Evolutionary conservation across 352 stramenopile species (phyloP).

Genomic region (Pilasporangium apinafurcum): DNA sequence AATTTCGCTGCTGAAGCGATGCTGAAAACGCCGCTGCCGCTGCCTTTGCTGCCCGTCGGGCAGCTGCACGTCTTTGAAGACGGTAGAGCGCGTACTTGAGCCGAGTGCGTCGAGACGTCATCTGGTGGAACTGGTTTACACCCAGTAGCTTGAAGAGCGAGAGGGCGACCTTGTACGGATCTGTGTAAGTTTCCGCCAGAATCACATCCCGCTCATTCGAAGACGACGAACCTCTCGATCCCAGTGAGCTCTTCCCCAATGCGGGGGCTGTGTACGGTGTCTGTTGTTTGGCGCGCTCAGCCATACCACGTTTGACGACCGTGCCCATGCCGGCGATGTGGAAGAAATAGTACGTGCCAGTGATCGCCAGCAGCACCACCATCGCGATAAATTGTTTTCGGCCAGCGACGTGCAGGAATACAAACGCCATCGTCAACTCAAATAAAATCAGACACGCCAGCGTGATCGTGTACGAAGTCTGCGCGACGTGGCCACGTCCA

Average conservation of each 20-base stretch:
- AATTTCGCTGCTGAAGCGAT: not conserved
- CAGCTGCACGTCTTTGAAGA: constrained; percentile 33
- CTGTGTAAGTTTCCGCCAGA: constrained; percentile 42
- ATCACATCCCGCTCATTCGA: constrained; percentile 29
- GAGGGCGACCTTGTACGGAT: constrained; percentile 69
- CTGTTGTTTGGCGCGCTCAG: constrained; percentile 7
- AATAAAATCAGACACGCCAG: constrained; percentile 67
- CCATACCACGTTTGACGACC: constrained; percentile 25
- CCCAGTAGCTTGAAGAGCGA: constrained; percentile 66
- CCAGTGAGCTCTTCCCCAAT: not conserved
- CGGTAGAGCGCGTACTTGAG: constrained; percentile 60
- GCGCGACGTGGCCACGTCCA: constrained; percentile 56
- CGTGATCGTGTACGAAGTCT: constrained; percentile 54
- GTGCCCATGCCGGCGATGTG: constrained; percentile 33
- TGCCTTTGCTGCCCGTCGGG: too few species aligned
- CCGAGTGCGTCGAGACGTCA: constrained; percentile 50
- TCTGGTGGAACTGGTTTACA: constrained; percentile 64
- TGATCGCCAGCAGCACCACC: constrained; percentile 41
- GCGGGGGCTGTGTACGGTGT: not conserved
- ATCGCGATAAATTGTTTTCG: constrained; percentile 50
- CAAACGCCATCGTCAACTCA: constrained; percentile 68
- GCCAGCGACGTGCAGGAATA: constrained; percentile 57
- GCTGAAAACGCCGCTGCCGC: not conserved
- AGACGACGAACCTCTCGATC: constrained; percentile 10
- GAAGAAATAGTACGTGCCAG: constrained; percentile 42